Evolutionary conservation across 2,329 filamentous ascomycete species (phyloP), one percentile per base, ranked within the genome.

Genomic region (Claviceps pazoutovae): DNA sequence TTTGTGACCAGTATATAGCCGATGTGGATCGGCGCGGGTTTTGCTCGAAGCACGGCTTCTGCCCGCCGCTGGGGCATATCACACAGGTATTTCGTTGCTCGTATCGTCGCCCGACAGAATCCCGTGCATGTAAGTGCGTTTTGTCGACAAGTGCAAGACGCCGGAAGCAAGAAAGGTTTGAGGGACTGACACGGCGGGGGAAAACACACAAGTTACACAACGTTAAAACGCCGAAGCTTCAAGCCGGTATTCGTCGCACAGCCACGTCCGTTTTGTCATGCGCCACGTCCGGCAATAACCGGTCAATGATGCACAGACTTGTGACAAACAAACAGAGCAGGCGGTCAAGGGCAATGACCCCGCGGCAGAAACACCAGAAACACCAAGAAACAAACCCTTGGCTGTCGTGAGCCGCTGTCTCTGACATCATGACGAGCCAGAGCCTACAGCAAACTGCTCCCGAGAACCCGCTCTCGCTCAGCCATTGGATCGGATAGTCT

Each of bases 271-370:
- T 30, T 9, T 30, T 30, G 8, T 30, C 26, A 30, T 9, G 26
- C 26, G 26, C 26, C 26, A 34, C 30, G 30, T 3, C 30, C 30
- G 30, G 30, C 30, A 34, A 34, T 34, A 34, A 11, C 30, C 30
- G 30, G 9, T 34, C 30, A 4, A 34, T 34, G 4, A 34, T 34
- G 30, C 8, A 30, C 30, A 30, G 30, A 30, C 11, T 13, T 14
- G 17, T 19, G 39, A 3, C 17, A 21, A 42, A 36, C 16, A n/a
- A 47, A 51, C n/a, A 46, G 2, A 38, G 52, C 46, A 54, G 52
- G 52, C 52, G 52, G 52, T 54, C 34, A 48, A 8, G 7, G 19
- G 38, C 38, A 17, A 47, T 17, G 13, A 37, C n/a, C 36, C 45
- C 16, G 17, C 13, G 23, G 45, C 23, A 36, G 7, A 19, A 34